Evolutionary conservation across 345 rosid genomes (phyloP).

Genomic region (Viola odorata): DNA sequence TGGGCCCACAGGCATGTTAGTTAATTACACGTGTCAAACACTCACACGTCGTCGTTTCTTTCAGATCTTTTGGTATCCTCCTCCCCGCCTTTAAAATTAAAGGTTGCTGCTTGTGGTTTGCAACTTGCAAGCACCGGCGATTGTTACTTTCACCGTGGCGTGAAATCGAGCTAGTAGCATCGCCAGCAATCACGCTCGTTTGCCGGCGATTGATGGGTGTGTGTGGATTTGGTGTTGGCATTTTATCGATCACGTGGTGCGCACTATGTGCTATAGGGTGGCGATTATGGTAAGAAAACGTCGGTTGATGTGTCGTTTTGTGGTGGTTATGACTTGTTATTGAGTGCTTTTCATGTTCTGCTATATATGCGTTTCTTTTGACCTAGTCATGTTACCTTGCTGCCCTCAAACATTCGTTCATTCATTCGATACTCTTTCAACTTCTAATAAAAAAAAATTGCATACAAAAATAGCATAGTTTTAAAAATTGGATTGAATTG

Average conservation of each 20-base stretch:
- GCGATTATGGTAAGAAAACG: background rate
- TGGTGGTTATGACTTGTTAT: conserved; percentile 12
- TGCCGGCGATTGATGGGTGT: background rate
- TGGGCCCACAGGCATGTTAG: background rate
- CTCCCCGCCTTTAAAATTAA: background rate
- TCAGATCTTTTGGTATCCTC: background rate
- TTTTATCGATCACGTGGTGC: background rate
- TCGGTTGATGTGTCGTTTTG: conserved; percentile 15
- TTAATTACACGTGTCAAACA: conserved; percentile 14
- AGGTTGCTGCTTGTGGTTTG: background rate
- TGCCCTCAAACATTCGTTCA: background rate
- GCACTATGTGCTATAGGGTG: background rate
- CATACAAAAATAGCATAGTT: too few species aligned
- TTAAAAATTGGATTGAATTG: too few species aligned
- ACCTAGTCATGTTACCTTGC: background rate
- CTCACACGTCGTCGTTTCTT: background rate
- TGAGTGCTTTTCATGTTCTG: background rate
- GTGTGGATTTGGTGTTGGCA: background rate
- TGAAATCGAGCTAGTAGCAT: background rate
- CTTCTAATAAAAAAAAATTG: background rate
- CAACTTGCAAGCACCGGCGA: too few species aligned
- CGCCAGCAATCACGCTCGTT: background rate
- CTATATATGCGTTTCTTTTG: background rate
- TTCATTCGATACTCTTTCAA: background rate
- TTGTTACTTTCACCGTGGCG: background rate